Percentiles rank a stretch among this genome's conserved stretches.
Evolutionary conservation across 1,284 basidiomycete species (phyloP).

Genomic region (Moesziomyces globuligerus): DNA sequence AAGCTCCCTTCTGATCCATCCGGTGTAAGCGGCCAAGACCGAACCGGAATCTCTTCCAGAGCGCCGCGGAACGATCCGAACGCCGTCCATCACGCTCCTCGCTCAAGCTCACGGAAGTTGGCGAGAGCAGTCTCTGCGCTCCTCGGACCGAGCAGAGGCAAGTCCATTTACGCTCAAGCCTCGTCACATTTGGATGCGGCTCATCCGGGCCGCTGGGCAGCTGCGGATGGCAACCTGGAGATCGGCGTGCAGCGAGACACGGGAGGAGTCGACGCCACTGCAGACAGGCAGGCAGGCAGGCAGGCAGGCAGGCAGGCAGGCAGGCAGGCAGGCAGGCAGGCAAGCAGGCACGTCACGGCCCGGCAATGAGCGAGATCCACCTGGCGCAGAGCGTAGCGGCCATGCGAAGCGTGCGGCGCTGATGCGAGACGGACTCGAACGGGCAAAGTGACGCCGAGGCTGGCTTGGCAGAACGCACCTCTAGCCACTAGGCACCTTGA

Average conservation of each 20-base stretch:
- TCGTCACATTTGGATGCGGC: background rate
- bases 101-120: no score
- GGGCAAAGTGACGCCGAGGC: slow-evolving; percentile 6
- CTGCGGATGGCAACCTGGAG: background rate
- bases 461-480: slow-evolving; percentile 5
- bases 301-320: no score
- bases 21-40: background rate
- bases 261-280: background rate
- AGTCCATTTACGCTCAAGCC: background rate
- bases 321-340: no score
- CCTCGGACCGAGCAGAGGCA: background rate
- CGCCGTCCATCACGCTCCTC: background rate
- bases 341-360: no score
- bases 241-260: background rate
- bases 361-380: no score
- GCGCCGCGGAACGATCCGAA: background rate
- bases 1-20: background rate
- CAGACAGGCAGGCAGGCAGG: no score
- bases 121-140: background rate
- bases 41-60: background rate
- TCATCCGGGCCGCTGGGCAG: background rate
- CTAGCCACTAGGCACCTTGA: no score
- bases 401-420: background rate
- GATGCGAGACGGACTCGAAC: slow-evolving; percentile 5
- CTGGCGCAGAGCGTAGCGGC: slow-evolving; percentile 3